These are phyloP conservation scores for Backusella parvicylindrica DNA, from an alignment of 192 early-diverging fungal species.

Conservation along the genomic window DNA sequence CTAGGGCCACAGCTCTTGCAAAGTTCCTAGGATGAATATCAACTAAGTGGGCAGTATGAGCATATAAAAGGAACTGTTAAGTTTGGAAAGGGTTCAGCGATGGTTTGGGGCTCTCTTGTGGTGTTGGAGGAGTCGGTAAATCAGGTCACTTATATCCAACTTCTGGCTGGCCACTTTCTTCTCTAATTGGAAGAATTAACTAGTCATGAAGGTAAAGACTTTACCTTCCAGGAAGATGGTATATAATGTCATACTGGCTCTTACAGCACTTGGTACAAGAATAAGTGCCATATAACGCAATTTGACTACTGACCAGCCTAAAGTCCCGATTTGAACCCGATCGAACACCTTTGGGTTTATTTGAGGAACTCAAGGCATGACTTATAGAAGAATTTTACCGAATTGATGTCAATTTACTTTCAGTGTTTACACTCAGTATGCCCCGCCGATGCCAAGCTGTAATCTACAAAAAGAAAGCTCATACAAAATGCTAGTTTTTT, in stretches of 20 bases:
- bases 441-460: background rate
- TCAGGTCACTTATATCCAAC: background rate
- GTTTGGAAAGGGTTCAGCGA: background rate
- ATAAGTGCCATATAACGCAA: background rate
- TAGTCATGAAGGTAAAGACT: background rate
- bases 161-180: background rate
- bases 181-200: background rate
- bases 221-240: background rate
- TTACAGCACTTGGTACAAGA: background rate
- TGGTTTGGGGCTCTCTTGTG: background rate
- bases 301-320: constrained; percentile 6
- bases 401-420: background rate
- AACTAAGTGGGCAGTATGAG: background rate
- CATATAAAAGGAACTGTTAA: background rate
- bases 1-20: background rate
- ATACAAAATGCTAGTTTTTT: background rate
- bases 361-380: background rate
- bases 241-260: background rate
- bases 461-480: background rate
- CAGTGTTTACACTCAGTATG: background rate
- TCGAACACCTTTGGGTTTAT: no score
- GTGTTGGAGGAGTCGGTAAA: background rate
- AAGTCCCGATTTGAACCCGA: constrained; percentile 3
- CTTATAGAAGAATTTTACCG: background rate
- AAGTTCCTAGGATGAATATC: background rate